Evolutionary conservation across 768 basidiomycete species (phyloP).

Genomic region (Trametes cinnabarina): DNA sequence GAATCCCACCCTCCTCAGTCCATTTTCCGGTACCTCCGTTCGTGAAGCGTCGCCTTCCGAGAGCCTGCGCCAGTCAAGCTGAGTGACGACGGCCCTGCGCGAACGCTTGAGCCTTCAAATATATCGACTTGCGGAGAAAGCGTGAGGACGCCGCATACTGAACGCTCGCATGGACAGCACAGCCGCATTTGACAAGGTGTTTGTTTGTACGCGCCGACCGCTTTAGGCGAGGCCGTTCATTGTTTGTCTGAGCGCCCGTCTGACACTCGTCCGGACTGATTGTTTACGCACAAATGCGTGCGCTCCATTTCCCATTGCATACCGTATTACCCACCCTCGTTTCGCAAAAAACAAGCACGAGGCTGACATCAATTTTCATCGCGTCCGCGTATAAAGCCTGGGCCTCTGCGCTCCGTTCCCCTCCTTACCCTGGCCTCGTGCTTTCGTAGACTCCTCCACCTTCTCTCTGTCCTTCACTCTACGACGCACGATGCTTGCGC

Average conservation of each 20-base stretch:
- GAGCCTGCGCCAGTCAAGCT: too few relatives aligned
- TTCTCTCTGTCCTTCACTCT: conserved; percentile 11
- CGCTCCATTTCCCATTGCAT: not conserved
- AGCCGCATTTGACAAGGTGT: not conserved
- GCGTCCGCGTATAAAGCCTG: conserved; percentile 7
- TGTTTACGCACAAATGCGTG: conserved; percentile 12
- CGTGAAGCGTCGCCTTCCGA: too few relatives aligned
- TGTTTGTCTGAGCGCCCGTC: not conserved
- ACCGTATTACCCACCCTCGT: not conserved
- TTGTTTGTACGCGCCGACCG: not conserved
- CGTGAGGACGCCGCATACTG: not conserved
- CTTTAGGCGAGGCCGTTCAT: not conserved
- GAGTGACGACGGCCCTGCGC: too few relatives aligned
- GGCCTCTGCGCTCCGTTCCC: not conserved
- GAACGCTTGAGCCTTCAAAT: too few relatives aligned
- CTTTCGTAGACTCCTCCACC: not conserved
- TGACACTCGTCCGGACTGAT: conserved; percentile 4
- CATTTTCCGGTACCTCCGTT: too few relatives aligned
- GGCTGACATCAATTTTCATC: conserved; percentile 8
- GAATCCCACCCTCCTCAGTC: conserved; percentile 3
- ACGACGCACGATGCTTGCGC: conserved; percentile 18
- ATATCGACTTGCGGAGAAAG: too few relatives aligned
- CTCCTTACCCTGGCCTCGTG: conserved; percentile 1
- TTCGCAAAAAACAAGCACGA: not conserved
- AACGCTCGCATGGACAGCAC: too few relatives aligned